These are phyloP conservation scores for Apodospora peruviana DNA, from an alignment of 495 filamentous ascomycete genomes.

Conservation along the genomic window DNA sequence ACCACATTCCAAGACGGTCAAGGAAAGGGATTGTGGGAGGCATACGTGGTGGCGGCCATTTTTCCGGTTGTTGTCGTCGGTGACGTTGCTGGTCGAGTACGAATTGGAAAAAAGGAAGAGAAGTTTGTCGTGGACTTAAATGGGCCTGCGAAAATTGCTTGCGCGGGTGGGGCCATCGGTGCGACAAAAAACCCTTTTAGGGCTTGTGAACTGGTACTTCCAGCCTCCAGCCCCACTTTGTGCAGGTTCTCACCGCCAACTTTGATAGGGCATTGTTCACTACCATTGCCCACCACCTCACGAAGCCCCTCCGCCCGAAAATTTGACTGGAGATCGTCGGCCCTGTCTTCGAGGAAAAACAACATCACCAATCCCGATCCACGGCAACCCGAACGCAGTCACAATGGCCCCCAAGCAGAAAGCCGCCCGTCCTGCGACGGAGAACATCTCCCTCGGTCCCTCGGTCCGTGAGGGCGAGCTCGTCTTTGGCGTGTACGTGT, in stretches of 20 bases:
- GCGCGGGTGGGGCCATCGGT: constrained; percentile 13
- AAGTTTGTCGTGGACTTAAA: constrained; percentile 15
- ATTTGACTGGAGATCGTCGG: constrained; percentile 11
- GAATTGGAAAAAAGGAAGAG: constrained; percentile 8
- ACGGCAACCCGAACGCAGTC: constrained; percentile 24
- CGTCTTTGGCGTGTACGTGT: constrained; percentile 66
- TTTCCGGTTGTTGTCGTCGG: constrained; percentile 30
- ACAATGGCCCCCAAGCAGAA: constrained; percentile 88
- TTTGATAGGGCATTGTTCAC: constrained; percentile 21
- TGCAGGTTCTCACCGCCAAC: constrained; percentile 22
- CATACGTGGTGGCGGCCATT: constrained; percentile 63
- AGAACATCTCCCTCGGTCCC: constrained; percentile 98
- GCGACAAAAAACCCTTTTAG: constrained; percentile 20
- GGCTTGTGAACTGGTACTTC: constrained; percentile 17
- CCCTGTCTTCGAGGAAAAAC: constrained; percentile 9
- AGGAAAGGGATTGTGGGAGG: constrained; percentile 37
- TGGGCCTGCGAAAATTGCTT: constrained; percentile 8
- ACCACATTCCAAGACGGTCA: constrained; percentile 41
- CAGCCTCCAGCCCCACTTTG: constrained; percentile 12
- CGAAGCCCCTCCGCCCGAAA: constrained; percentile 15
- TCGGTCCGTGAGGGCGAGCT: constrained; percentile 72
- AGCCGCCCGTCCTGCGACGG: constrained; percentile 65
- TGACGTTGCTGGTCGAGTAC: constrained; percentile 5
- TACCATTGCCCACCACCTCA: constrained; percentile 8
- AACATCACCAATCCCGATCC: constrained; percentile 14